Percentiles rank a stretch among this genome's conserved stretches.
phyloP scores from a whole-genome alignment of 2,329 filamentous ascomycete species.

The Harringtonia lauricola region DNA sequence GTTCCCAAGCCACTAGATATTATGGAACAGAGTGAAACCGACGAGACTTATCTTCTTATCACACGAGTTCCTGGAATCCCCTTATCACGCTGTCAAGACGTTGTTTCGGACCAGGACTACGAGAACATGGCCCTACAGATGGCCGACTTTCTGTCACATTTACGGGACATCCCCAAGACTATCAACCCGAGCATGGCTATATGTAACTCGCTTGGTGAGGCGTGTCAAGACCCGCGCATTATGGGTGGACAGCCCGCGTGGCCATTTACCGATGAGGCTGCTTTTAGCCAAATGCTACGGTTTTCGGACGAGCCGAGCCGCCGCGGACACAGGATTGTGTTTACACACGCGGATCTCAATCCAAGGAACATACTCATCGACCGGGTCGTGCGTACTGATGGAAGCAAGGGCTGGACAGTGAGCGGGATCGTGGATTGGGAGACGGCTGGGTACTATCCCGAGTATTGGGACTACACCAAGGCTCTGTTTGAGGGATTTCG shows the following conservation, averaged over 20 bases:
- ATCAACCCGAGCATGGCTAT: slow-evolving; percentile 13
- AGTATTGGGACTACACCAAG: slow-evolving; percentile 13
- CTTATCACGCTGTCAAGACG: slow-evolving; percentile 11
- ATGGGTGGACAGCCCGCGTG: slow-evolving; percentile 12
- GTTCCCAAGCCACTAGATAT: slow-evolving; percentile 17
- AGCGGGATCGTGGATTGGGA: slow-evolving; percentile 21
- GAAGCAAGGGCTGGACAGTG: slow-evolving; percentile 15
- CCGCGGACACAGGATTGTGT: slow-evolving; percentile 18
- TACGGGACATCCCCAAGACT: slow-evolving; percentile 16
- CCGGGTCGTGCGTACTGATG: slow-evolving; percentile 10
- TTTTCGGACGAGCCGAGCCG: slow-evolving; percentile 19
- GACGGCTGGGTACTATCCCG: slow-evolving; percentile 14
- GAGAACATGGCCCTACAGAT: slow-evolving; percentile 14
- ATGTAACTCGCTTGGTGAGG: slow-evolving; percentile 19
- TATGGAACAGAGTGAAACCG: slow-evolving; percentile 4
- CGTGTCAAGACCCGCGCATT: slow-evolving; percentile 18
- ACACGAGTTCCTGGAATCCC: slow-evolving; percentile 13
- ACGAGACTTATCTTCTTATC: slow-evolving; percentile 13
- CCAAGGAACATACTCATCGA: slow-evolving; percentile 22
- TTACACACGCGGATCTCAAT: slow-evolving; percentile 23
- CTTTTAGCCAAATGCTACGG: slow-evolving; percentile 20
- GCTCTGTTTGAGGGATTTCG: slow-evolving; percentile 13
- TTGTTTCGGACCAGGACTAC: slow-evolving; percentile 16
- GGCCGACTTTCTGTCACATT: slow-evolving; percentile 15
- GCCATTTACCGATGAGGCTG: slow-evolving; percentile 19